Evolutionary conservation across 2,329 filamentous ascomycete genomes (phyloP).

Genomic region (Aspergillus melleus): DNA sequence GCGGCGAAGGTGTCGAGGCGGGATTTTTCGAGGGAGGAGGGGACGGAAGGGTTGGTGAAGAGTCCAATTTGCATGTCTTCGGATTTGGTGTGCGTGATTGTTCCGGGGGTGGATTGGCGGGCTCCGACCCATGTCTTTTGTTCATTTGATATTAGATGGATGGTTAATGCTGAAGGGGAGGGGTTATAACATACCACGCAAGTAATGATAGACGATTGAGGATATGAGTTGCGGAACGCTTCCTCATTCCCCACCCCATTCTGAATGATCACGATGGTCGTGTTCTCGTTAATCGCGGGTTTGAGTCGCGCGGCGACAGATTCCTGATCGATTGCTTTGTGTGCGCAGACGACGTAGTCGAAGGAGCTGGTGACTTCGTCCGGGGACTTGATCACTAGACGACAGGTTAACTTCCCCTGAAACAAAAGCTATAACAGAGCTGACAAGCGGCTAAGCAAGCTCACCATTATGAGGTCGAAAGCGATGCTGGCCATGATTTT

Average conservation of each 20-base stretch:
- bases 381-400: conserved; percentile 40
- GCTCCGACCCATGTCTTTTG: conserved; percentile 50
- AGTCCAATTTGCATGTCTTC: conserved; percentile 59
- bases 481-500: conserved; percentile 41
- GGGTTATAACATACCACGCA: conserved; percentile 38
- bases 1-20: conserved; percentile 45
- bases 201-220: conserved; percentile 34
- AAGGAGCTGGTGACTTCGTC: conserved; percentile 33
- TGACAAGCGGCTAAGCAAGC: conserved; percentile 15
- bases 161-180: too few relatives aligned
- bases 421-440: background rate
- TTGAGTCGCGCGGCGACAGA: conserved; percentile 36
- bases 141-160: background rate
- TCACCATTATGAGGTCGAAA: conserved; percentile 33
- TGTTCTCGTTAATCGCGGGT: conserved; percentile 38
- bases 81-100: conserved; percentile 52
- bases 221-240: conserved; percentile 35
- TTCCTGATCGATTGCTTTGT: conserved; percentile 45
- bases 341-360: conserved; percentile 41
- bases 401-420: background rate
- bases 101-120: conserved; percentile 50
- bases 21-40: conserved; percentile 32
- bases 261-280: conserved; percentile 42
- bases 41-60: conserved; percentile 42
- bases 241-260: conserved; percentile 46